Evolutionary conservation across 768 basidiomycete species (phyloP).

Genomic region (Naematelia aurantialba): DNA sequence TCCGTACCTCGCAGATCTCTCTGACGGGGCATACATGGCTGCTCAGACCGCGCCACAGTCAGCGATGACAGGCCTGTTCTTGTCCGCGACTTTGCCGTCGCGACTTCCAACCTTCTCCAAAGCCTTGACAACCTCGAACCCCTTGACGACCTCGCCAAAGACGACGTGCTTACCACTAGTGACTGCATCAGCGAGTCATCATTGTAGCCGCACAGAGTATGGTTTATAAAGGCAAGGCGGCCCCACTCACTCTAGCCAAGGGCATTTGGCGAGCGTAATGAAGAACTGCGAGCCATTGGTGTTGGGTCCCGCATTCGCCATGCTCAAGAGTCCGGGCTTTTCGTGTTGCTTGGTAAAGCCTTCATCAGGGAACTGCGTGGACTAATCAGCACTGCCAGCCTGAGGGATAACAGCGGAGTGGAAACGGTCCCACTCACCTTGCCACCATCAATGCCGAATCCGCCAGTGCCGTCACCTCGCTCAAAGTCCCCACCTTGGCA

Average conservation of each 20-base stretch:
- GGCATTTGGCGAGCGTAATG: constrained; percentile 36
- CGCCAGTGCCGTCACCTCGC: constrained; percentile 51
- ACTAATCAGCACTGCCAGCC: neutral
- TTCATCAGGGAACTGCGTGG: constrained; percentile 46
- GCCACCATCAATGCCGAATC: constrained; percentile 49
- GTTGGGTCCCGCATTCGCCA: constrained; percentile 65
- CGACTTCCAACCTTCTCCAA: constrained; percentile 54
- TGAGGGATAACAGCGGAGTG: neutral
- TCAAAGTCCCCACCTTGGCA: constrained; percentile 68
- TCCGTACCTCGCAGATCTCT: too few relatives aligned
- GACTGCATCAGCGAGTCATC: constrained; percentile 2
- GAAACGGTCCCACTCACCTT: constrained; percentile 23
- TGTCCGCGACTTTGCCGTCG: constrained; percentile 29
- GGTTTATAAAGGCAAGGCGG: neutral
- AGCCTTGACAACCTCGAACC: constrained; percentile 62
- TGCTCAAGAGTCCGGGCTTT: constrained; percentile 53
- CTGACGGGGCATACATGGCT: neutral
- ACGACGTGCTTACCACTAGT: constrained; percentile 58
- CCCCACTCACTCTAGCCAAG: constrained; percentile 45
- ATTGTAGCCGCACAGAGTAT: neutral
- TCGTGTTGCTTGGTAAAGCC: constrained; percentile 47
- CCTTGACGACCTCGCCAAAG: constrained; percentile 66
- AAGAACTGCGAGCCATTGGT: constrained; percentile 55
- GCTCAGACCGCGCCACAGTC: constrained; percentile 13
- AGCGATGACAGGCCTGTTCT: constrained; percentile 26